Base-by-base conservation (phyloP, 2,329 filamentous ascomycete species). In the Teratosphaeria gauchensis region DNA sequence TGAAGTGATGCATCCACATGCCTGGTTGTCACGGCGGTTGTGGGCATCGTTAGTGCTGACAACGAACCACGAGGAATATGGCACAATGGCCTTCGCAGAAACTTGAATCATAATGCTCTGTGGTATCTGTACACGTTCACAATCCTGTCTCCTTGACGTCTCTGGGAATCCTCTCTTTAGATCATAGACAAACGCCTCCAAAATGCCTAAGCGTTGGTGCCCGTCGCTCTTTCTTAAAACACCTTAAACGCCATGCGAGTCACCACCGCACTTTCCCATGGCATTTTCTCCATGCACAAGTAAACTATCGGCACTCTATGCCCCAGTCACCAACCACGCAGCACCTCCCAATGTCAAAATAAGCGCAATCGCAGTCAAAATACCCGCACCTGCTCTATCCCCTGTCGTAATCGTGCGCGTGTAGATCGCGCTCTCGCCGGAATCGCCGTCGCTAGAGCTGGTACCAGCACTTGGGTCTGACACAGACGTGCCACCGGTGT, bases 351-450 rank as follows among this genome's bases (percentile, higher is more conserved):
- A 38, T 12, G 60, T 66, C 24, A 58, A 32, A 31, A 63, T 30
- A 48, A 63, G 53, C 46, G 62, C 53, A 31, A 69, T 12, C 33
- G 56, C 62, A 38, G 66, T 69, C 55, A 69, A 57, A 11, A 69
- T 66, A 11, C 77, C 28, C 86, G 88, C 88, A 11, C 87, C 89
- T 6, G 82, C 86, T 62, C 77, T 82, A 67, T 92, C 88, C 7
- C 79, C 84, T 1, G 77, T 78, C 2, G 82, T 83, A 35, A 85
- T 78, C 1, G 73, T 61, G 33, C 70, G 28, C 12, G 58, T 60
- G 38, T 58, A 53, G 19, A 56, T 62, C 58, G 68, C 69, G 7
- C 72, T 68, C 42, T 52, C 56, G 4, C 60, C 66, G 16, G 60
- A 65, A 38, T 65, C 66, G 14, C 71, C 65, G 28, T 66, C 58